Base-by-base conservation (phyloP, 2,329 filamentous ascomycete species). In the Lojkania enalia region DNA sequence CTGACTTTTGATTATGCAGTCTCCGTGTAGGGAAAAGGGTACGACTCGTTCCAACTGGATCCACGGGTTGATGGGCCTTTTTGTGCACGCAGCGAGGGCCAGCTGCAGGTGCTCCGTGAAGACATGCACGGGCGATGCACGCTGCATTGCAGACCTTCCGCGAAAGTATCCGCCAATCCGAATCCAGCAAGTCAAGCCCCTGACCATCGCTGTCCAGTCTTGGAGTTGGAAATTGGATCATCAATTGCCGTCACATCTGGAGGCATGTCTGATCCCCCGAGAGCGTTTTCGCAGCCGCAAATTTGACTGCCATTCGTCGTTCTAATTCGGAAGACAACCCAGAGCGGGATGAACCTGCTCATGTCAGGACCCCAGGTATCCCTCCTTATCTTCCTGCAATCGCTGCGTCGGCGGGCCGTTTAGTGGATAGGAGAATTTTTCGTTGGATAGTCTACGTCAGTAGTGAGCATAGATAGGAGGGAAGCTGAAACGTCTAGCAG, bases 131-230 rank as follows among this genome's bases (percentile, higher is more conserved):
- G 37, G 40, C 42, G 37, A 52, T 27, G 37, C 38, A 31, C 40
- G 42, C 54, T 59, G 58, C 55, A 55, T 57, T 59, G 57, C 52
- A 54, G 52, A 46, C 49, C 45, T 45, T 57, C 58, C 54, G 47
- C 51, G 52, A 60, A 56, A 47, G 50, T 53, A 23, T 35, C 27
- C 35, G 33, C 15, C 41, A 39, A 15, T 20, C 35, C 42, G n/a
- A 39, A 38, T 9, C 3, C 21, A 46, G 46, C 23, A 39, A 43
- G 41, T 18, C 29, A 40, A 37, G 15, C 51, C 49, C 49, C 52
- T 52, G 51, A 51, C 16, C 33, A 46, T 39, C 44, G 32, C 39
- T 43, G 25, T 27, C 40, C 30, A 23, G 40, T 30, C 45, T 33
- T 35, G 29, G 20, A 23, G 13, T 27, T 33, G 51, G n/a, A n/a